Conservation (phyloP, 495 filamentous ascomycete genomes). For the Aspergillus hancockii region DNA sequence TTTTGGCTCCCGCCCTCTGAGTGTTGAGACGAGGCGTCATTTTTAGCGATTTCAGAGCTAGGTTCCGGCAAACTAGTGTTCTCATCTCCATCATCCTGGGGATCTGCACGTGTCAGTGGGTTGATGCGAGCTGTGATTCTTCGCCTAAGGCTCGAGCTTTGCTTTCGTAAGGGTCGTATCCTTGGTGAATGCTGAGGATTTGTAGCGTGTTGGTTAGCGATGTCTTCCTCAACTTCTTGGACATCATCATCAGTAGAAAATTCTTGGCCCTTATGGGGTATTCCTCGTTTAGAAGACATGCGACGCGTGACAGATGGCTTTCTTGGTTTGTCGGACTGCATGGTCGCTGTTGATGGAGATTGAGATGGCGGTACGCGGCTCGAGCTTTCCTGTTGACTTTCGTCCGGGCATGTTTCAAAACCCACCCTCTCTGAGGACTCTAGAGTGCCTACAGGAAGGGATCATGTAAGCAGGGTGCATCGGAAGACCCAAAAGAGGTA, state of each 20-base stretch:
- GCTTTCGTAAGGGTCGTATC: slow-evolving; percentile 39
- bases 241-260: slow-evolving; percentile 95
- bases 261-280: slow-evolving; percentile 77
- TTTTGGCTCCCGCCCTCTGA: slow-evolving; percentile 23
- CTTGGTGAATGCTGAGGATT: slow-evolving; percentile 40
- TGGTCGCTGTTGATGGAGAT: slow-evolving; percentile 57
- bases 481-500: not conserved
- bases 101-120: slow-evolving; percentile 58
- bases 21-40: slow-evolving; percentile 30
- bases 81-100: slow-evolving; percentile 51
- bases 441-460: slow-evolving; percentile 36
- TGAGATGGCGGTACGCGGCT: slow-evolving; percentile 38
- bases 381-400: slow-evolving; percentile 35
- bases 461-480: slow-evolving; percentile 17
- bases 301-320: slow-evolving; percentile 72
- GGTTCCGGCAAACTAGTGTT: slow-evolving; percentile 40
- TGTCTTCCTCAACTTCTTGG: slow-evolving; percentile 71
- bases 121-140: slow-evolving; percentile 61
- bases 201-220: slow-evolving; percentile 35
- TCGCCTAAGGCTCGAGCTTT: slow-evolving; percentile 71
- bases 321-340: slow-evolving; percentile 56
- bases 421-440: slow-evolving; percentile 30
- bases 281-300: slow-evolving; percentile 69
- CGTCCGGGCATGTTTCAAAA: slow-evolving; percentile 31
- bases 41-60: slow-evolving; percentile 21